phyloP scores from a whole-genome alignment of 805 yeast genomes.

The Pichia eremophila region DNA sequence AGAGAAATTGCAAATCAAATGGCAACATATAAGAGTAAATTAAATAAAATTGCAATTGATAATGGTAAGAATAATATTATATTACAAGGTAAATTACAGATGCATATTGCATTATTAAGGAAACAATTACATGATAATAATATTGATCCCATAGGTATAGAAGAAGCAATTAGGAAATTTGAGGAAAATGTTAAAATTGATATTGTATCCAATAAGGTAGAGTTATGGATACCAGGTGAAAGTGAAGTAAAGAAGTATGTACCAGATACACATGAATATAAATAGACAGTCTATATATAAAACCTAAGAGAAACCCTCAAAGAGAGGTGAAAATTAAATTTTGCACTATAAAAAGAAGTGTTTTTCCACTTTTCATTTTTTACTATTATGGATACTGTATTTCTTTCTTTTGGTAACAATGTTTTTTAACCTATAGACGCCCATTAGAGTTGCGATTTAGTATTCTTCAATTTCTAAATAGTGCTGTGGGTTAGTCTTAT shows the following conservation, averaged over 20 bases:
- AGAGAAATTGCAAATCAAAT: slow-evolving; percentile 38
- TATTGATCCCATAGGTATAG: slow-evolving; percentile 46
- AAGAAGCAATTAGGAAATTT: slow-evolving; percentile 43
- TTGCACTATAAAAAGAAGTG: background rate
- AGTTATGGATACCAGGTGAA: slow-evolving; percentile 54
- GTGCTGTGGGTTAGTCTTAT: slow-evolving; percentile 96
- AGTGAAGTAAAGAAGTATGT: slow-evolving; percentile 38
- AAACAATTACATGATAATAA: slow-evolving; percentile 52
- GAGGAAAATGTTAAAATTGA: slow-evolving; percentile 51
- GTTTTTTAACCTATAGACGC: slow-evolving; percentile 51
- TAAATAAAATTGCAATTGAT: slow-evolving; percentile 42
- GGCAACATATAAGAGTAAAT: slow-evolving; percentile 40
- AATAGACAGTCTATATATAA: slow-evolving; percentile 11
- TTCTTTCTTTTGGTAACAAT: slow-evolving; percentile 18
- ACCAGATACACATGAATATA: slow-evolving; percentile 58
- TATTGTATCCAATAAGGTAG: slow-evolving; percentile 44
- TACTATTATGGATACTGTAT: background rate
- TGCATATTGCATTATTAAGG: slow-evolving; percentile 58
- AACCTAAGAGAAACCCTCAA: background rate
- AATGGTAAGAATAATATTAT: slow-evolving; percentile 40
- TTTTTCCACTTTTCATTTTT: background rate
- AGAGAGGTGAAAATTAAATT: background rate
- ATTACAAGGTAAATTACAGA: slow-evolving; percentile 49
- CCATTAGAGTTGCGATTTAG: slow-evolving; percentile 69
- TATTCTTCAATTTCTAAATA: slow-evolving; percentile 41